These are phyloP conservation scores for Panus rudis DNA, from an alignment of 768 basidiomycete genomes.

Conservation along the genomic window DNA sequence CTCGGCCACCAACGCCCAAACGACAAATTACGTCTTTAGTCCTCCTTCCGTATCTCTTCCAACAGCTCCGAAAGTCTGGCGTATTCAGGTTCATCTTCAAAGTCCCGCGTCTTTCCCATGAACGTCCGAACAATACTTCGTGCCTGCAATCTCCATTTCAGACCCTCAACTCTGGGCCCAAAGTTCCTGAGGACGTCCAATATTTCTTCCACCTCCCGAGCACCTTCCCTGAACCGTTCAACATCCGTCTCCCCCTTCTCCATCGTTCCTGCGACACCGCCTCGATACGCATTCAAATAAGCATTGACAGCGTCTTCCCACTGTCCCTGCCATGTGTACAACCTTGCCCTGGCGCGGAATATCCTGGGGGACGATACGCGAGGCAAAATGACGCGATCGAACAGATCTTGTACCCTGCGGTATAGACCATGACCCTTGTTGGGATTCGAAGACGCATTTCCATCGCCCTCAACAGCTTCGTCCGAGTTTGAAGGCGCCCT, in stretches of 20 bases:
- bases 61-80: constrained; percentile 53
- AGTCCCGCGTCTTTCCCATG: constrained; percentile 77
- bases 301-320: constrained; percentile 79
- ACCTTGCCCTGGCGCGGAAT: constrained; percentile 77
- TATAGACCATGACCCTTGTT: constrained; percentile 65
- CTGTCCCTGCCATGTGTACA: constrained; percentile 63
- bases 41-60: constrained; percentile 39
- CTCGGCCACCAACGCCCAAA: no score
- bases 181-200: constrained; percentile 80
- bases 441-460: constrained; percentile 26
- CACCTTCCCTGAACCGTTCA: constrained; percentile 66
- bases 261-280: constrained; percentile 50
- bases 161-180: constrained; percentile 56
- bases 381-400: constrained; percentile 76
- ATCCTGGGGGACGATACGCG: constrained; percentile 72
- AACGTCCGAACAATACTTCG: constrained; percentile 85
- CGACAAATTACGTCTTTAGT: no score
- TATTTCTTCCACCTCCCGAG: constrained; percentile 73
- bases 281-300: constrained; percentile 80
- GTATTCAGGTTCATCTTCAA: constrained; percentile 89
- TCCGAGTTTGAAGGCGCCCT: constrained; percentile 37
- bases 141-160: constrained; percentile 81
- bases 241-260: constrained; percentile 64
- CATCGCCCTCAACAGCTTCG: constrained; percentile 28
- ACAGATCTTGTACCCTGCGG: constrained; percentile 61